Base-by-base conservation (phyloP, 208 protist genomes). In the Tetramitus jugosus region DNA sequence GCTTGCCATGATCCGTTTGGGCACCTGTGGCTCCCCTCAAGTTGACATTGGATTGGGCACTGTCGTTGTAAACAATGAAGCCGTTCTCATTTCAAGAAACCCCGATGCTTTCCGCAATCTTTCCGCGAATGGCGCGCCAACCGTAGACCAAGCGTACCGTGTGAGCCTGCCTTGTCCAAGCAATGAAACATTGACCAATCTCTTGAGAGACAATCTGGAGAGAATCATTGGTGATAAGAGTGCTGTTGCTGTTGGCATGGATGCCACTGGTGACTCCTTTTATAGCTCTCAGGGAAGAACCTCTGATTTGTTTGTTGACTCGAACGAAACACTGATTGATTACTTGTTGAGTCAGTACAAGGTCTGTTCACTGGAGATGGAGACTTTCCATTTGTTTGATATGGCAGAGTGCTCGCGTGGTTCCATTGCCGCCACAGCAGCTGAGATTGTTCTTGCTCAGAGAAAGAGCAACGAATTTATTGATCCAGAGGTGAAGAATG, bases 311-410 rank as follows among this genome's bases (percentile, higher is more conserved):
- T 78, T 78, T 64, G 37, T 42, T 43, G 76, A 78, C 60, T 13
- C 29, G 3, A 78, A 78, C 31, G 17, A 40, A 4, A 2, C 3
- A 35, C 23, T 76, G 6, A 43, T 78, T 60, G 76, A 78, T 29
- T n/a, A 35, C 14, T 60, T 76, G 23, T 26, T 67, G 2, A 39
- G 23, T 7, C 26, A 60, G 8, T n/a, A 39, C 29, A 13, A 23
- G 13, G 46, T 76, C 4, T 35, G n/a, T 20, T 23, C 45, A 23
- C 7, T 76, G n/a, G 45, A 76, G 60, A 76, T 76, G 69, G 69
- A 76, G 42, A 53, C 69, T 31, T 76, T 76, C 23, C 69, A 76
- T 17, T 76, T 76, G 29, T 60, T 76, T n/a, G 69, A 76, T 76
- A 33, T 76, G 10, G 69, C 69, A 33, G 10, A 46, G 31, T 43